Conservation (phyloP, 768 basidiomycete genomes). For the Rhizopogon vulgaris region DNA sequence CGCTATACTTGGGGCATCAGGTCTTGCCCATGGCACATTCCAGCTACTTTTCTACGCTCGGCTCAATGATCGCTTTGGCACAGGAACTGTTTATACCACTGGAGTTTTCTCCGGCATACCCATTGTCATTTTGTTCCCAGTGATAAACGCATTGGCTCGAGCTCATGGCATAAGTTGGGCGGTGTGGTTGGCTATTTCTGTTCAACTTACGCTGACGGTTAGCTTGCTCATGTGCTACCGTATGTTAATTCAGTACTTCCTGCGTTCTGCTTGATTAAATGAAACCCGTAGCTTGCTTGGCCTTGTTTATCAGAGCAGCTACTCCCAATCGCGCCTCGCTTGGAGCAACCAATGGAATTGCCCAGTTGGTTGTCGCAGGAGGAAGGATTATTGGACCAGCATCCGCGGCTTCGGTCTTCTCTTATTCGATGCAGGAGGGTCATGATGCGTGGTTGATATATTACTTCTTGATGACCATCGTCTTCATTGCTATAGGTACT, state of each 20-base stretch:
- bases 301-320: not conserved
- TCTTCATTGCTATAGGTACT: not conserved
- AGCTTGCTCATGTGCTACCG: not conserved
- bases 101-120: slow-evolving; percentile 47
- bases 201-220: slow-evolving; percentile 43
- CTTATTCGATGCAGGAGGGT: not conserved
- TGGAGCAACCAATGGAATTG: not conserved
- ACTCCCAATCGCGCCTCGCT: not conserved
- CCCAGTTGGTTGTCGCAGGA: not conserved
- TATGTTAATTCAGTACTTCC: not conserved
- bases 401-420: not conserved
- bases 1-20: slow-evolving; percentile 16
- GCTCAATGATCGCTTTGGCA: slow-evolving; percentile 50
- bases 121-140: slow-evolving; percentile 33
- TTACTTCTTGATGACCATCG: not conserved
- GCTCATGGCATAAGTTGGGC: not conserved
- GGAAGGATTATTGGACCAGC: not conserved
- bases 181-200: slow-evolving; percentile 45
- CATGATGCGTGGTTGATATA: not conserved
- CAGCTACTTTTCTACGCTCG: slow-evolving; percentile 59
- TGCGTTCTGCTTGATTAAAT: not conserved
- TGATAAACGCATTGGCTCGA: slow-evolving; percentile 31
- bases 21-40: slow-evolving; percentile 33
- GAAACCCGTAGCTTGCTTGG: not conserved
- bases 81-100: slow-evolving; percentile 47